Percentiles rank a stretch among this genome's conserved stretches.
Conservation (phyloP, 2,329 filamentous ascomycete genomes). For the Scytalidium lignicola region DNA sequence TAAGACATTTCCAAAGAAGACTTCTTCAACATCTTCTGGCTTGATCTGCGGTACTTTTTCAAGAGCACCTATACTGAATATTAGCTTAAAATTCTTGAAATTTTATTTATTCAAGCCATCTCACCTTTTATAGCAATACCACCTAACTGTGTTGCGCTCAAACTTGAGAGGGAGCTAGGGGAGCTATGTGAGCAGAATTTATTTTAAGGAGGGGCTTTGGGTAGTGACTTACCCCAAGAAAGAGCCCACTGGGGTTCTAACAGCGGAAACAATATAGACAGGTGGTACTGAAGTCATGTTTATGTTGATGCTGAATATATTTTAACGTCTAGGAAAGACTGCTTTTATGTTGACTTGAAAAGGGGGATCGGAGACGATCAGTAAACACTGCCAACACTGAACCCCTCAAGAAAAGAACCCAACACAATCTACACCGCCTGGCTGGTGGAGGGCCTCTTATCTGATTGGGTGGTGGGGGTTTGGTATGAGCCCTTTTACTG, state of each 20-base stretch:
- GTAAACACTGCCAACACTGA: neutral
- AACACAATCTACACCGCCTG: neutral
- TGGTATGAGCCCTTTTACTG: neutral
- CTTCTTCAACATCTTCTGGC: constrained; percentile 85
- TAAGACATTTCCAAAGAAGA: constrained; percentile 97
- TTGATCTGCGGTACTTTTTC: constrained; percentile 83
- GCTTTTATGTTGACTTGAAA: neutral
- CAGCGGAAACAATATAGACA: constrained; percentile 93
- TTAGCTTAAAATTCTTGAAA: constrained; percentile 9
- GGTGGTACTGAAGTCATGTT: constrained; percentile 75
- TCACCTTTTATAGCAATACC: constrained; percentile 88
- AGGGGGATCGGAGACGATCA: neutral
- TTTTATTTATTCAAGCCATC: neutral
- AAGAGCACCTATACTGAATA: constrained; percentile 56
- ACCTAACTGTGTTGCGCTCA: constrained; percentile 82
- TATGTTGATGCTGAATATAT: constrained; percentile 9
- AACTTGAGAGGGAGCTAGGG: constrained; percentile 75
- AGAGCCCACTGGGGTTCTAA: constrained; percentile 85
- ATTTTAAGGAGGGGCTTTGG: constrained; percentile 37
- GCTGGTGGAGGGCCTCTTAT: neutral
- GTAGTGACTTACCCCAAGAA: constrained; percentile 73
- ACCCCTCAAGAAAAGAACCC: neutral
- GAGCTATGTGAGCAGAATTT: constrained; percentile 41
- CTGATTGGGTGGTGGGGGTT: neutral
- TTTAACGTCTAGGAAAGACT: neutral